phyloP scores from a whole-genome alignment of 73 alveolate genomes.

The Breviolum minutum region DNA sequence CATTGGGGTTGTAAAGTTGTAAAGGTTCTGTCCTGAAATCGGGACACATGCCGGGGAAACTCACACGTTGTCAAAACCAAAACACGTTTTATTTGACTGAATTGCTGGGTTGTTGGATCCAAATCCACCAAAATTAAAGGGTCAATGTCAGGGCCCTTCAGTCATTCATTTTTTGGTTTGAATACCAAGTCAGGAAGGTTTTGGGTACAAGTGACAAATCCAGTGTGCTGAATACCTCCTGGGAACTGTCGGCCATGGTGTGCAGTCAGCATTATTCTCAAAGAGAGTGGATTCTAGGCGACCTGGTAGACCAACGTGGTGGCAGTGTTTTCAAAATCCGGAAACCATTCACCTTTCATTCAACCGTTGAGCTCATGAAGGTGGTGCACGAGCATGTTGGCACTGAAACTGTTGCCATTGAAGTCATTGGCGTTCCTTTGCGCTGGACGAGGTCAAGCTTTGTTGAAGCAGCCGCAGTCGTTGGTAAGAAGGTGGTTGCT shows the following conservation, averaged over 20 bases:
- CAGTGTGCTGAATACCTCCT: neutral
- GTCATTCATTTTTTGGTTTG: too few relatives aligned
- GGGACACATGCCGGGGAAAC: too few relatives aligned
- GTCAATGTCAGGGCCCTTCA: too few relatives aligned
- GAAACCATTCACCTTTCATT: neutral
- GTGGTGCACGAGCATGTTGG: neutral
- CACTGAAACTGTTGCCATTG: neutral
- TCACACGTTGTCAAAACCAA: too few relatives aligned
- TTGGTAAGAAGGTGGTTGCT: neutral
- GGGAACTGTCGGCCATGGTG: neutral
- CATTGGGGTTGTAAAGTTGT: too few relatives aligned
- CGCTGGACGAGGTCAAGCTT: neutral
- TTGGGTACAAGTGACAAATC: neutral
- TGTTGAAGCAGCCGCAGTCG: neutral
- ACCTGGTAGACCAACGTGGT: neutral
- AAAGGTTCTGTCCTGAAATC: too few relatives aligned
- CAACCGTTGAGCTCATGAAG: neutral
- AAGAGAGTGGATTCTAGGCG: neutral
- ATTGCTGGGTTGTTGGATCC: too few relatives aligned
- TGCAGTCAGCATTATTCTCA: neutral
- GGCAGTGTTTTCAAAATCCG: neutral
- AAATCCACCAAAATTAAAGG: too few relatives aligned
- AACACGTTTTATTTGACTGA: too few relatives aligned
- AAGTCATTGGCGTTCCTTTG: neutral
- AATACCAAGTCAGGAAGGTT: neutral